A percentile compares a stretch with the other conserved stretches of the same genome.
These are phyloP conservation scores for Ophiostoma pallidulum DNA, from an alignment of 2,329 filamentous ascomycete species.

Conservation along the genomic window DNA sequence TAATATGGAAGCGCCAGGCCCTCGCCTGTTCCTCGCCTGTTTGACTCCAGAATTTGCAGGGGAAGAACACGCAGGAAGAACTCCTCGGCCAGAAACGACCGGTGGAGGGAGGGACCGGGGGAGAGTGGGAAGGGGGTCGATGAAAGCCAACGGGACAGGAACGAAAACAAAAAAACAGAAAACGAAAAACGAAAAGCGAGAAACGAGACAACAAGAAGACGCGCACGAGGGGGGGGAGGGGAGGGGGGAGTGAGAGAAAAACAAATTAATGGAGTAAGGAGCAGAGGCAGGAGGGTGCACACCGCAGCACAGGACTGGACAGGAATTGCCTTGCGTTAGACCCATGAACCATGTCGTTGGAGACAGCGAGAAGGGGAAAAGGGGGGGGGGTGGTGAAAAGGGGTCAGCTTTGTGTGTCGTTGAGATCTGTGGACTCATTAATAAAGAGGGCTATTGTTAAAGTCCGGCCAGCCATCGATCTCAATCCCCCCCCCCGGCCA, in stretches of 20 bases:
- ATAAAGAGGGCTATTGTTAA: not conserved
- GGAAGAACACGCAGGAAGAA: too few species aligned
- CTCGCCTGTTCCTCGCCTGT: too few species aligned
- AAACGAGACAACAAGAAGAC: not conserved
- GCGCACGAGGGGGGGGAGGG: too few species aligned
- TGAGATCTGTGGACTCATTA: not conserved
- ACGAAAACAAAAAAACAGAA: not conserved
- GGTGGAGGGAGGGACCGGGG: too few species aligned
- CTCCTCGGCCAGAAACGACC: too few species aligned
- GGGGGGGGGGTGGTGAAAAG: slow-evolving; percentile 11
- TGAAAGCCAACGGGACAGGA: not conserved
- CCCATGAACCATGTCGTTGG: slow-evolving; percentile 34
- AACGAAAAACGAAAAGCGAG: not conserved
- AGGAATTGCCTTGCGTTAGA: slow-evolving; percentile 19
- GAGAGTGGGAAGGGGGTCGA: not conserved
- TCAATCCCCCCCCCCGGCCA: slow-evolving; percentile 5
- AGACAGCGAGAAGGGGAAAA: slow-evolving; percentile 16
- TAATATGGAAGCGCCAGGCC: too few species aligned
- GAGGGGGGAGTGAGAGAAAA: not conserved
- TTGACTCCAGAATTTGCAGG: too few species aligned
- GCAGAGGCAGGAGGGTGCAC: not conserved
- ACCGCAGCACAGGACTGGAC: not conserved
- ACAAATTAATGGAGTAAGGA: not conserved
- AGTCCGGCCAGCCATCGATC: too few species aligned
- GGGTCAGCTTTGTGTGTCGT: slow-evolving; percentile 1